These are phyloP conservation scores for Oryza longistaminata DNA, from an alignment of 176 grass and related monocot genomes.

Conservation along the genomic window DNA sequence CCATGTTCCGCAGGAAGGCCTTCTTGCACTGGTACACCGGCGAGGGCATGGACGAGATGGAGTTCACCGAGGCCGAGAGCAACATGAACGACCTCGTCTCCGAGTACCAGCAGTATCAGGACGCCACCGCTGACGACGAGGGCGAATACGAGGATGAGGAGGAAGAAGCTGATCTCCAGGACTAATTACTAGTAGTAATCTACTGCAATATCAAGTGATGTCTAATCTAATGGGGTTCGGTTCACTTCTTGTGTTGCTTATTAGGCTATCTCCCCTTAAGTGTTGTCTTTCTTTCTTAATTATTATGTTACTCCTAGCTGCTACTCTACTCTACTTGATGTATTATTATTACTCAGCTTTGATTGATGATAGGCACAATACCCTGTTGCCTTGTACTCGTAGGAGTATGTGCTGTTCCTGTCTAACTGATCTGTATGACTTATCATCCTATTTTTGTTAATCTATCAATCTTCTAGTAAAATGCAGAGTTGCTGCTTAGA, in stretches of 20 bases:
- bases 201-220: not conserved
- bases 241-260: not conserved
- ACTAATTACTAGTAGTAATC: conserved; percentile 30
- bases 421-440: not conserved
- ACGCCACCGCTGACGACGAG: conserved; percentile 58
- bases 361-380: conserved; percentile 27
- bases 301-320: not conserved
- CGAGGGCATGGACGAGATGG: conserved; percentile 77
- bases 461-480: not conserved
- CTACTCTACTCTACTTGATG: not conserved
- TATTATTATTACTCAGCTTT: not conserved
- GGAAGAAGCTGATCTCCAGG: conserved; percentile 43
- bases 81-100: conserved; percentile 69
- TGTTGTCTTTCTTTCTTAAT: conserved; percentile 10
- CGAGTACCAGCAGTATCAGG: conserved; percentile 71
- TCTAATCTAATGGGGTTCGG: not conserved
- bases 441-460: not conserved
- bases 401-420: too few relatives aligned
- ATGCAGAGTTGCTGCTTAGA: not conserved
- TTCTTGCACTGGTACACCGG: conserved; percentile 66
- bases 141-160: conserved; percentile 55
- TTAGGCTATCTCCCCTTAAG: not conserved
- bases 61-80: conserved; percentile 77
- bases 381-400: conserved; percentile 21
- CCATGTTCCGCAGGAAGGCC: conserved; percentile 68